Base-by-base conservation (phyloP, 345 rosid species). In the Eucalyptus pauciflora region DNA sequence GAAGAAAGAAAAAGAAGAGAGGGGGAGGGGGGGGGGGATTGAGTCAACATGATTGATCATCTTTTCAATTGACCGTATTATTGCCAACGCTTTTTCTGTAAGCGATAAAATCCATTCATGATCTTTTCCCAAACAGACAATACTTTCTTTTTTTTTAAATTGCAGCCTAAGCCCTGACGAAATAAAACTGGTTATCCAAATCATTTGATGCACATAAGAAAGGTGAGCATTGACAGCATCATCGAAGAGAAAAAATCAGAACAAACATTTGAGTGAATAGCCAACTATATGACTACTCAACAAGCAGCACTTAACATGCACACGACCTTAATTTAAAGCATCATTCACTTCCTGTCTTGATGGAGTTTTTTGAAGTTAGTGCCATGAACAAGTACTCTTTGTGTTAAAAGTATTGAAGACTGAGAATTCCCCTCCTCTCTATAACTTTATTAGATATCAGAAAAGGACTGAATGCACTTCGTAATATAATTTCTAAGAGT, bases 1-100 rank as follows among this genome's bases (percentile, higher is more conserved):
- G 25, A 52, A 52, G 25, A 52, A 27, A 29, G 7, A 13, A 60
- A 41, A 41, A 41, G 41, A 41, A 41, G 41, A 5, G 41, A 4
- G 9, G 27, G 1, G 3, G 10, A 11, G 2, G 3, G 5, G n/a
- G 13, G 15, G n/a, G 7, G 31, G 7, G 69, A 60, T 29, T 27
- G 69, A 27, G 33, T 60, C 69, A 29, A 27, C 69, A 60, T 27
- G 69, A 76, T 41, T 37, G 48, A 76, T 76, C 83, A 71, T 37
- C 43, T 76, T 76, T 76, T 76, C 27, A 76, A 37, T 41, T 25
- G 22, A 76, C 15, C 7, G 15, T 41, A 24, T 76, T 76, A 20
- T 20, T 76, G 16, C 48, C 43, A 76, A 45, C 0, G 16, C 14
- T 76, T 15, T 76, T 76, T 20, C 85, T 76, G 27, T 4, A 7